phyloP scores from a whole-genome alignment of 768 basidiomycete genomes.

The Polyporus arcularius region DNA sequence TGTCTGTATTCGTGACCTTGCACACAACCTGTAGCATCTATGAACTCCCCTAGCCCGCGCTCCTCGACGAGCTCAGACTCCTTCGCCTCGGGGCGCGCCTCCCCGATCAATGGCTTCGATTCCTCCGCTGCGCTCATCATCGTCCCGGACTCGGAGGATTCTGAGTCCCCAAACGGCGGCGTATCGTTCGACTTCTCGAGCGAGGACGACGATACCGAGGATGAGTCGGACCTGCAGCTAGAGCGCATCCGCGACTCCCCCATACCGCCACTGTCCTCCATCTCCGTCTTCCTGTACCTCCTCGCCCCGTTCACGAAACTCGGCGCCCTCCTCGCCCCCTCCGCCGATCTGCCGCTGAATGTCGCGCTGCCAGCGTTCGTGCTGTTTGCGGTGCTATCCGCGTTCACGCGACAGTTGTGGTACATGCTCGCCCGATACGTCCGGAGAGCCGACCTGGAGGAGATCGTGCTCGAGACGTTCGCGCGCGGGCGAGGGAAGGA shows the following conservation, averaged over 20 bases:
- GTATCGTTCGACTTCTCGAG: slow-evolving; percentile 38
- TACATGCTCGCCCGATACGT: slow-evolving; percentile 78
- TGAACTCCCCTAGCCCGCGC: slow-evolving; percentile 19
- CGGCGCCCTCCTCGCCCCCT: slow-evolving; percentile 65
- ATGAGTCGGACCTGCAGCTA: slow-evolving; percentile 35
- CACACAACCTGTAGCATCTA: slow-evolving; percentile 5
- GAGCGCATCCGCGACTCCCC: slow-evolving; percentile 35
- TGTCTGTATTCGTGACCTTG: not conserved
- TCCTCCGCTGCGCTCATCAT: slow-evolving; percentile 63
- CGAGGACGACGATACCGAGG: slow-evolving; percentile 47
- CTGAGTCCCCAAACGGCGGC: slow-evolving; percentile 27
- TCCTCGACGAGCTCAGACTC: slow-evolving; percentile 26
- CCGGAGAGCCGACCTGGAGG: slow-evolving; percentile 63
- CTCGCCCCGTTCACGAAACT: slow-evolving; percentile 69
- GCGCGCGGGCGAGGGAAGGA: slow-evolving; percentile 56
- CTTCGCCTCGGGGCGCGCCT: slow-evolving; percentile 25
- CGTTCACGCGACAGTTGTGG: slow-evolving; percentile 68
- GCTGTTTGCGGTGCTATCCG: slow-evolving; percentile 57
- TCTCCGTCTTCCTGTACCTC: slow-evolving; percentile 67
- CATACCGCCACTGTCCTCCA: slow-evolving; percentile 56
- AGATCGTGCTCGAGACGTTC: slow-evolving; percentile 63
- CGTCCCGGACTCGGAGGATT: slow-evolving; percentile 55
- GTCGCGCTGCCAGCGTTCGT: slow-evolving; percentile 51
- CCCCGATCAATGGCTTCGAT: slow-evolving; percentile 30
- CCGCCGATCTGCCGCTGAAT: slow-evolving; percentile 48